Evolutionary conservation across 495 filamentous ascomycete species (phyloP), one percentile per base, ranked within the genome.

Genomic region (Penicillium egyptiacum): DNA sequence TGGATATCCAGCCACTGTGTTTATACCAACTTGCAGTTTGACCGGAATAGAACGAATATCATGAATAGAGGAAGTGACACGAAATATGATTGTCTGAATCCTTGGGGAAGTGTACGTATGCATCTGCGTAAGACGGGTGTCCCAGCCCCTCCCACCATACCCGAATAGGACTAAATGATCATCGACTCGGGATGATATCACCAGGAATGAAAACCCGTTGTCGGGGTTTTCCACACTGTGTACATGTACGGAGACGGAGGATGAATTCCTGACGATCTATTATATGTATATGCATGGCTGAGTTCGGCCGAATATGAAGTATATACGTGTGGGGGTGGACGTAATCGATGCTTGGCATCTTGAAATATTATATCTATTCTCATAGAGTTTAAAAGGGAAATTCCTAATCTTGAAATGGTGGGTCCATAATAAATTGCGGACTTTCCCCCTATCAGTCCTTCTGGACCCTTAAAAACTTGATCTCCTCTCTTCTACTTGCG

Each of bases 351-450:
- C 35, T 39, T 39, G 35, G 35, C 35, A 39, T 17, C 30, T 14
- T 6, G 16, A 8, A 39, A n/a, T 17, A 17, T 39, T 17, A 5
- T 37, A n/a, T n/a, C n/a, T n/a, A n/a, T 37, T 14, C 28, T 30
- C 28, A 8, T 11, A n/a, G n/a, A n/a, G n/a, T 33, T 12, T 12
- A 3, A 31, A 31, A 30, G 16, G 33, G 16, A 39, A 39, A 8
- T n/a, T 39, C 35, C 16, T 12, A 17, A 9, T 17, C 35, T 17
- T 17, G n/a, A n/a, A 39, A 12, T 33, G 35, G 35, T n/a, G 35
- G 35, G 35, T 39, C 35, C 35, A 39, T 39, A n/a, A 39, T 61
- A 61, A 61, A 61, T 33, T 61, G 48, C 37, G 51, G 42, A 52
- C 48, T 40, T 19, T 45, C 12, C 37, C 56, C 56, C 35, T 50